Conservation (phyloP, 257 asterid species). For the Gardenia jasminoides region DNA sequence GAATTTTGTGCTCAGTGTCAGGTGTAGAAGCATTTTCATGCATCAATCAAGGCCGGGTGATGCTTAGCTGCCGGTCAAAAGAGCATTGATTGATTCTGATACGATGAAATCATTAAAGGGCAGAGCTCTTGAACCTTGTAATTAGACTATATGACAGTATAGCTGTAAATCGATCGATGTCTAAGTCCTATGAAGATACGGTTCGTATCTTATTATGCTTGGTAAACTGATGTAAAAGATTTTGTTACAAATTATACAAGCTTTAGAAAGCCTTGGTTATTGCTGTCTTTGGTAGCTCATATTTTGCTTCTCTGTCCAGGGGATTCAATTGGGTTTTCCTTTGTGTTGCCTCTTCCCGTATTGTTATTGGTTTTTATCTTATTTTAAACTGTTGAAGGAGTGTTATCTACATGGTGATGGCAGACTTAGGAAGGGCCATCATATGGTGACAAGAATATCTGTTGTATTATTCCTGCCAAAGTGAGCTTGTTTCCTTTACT, state of each 20-base stretch:
- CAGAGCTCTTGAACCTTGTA: constrained; percentile 18
- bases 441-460: too few relatives aligned
- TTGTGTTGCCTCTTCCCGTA: too few relatives aligned
- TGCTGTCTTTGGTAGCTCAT: too few relatives aligned
- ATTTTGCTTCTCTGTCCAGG: too few relatives aligned
- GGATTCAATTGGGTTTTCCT: too few relatives aligned
- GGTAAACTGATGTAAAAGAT: not conserved
- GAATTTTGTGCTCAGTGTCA: constrained; percentile 2
- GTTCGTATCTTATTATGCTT: not conserved
- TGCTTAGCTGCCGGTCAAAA: not conserved
- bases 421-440: too few relatives aligned
- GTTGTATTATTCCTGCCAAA: too few relatives aligned
- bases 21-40: constrained; percentile 3
- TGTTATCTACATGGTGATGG: too few relatives aligned
- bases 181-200: not conserved
- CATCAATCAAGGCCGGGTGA: constrained; percentile 3
- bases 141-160: constrained; percentile 4
- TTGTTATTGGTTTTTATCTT: too few relatives aligned
- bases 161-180: not conserved
- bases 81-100: constrained; percentile 4
- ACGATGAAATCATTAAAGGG: constrained; percentile 6
- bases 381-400: too few relatives aligned
- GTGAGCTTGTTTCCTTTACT: too few relatives aligned
- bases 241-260: not conserved
- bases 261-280: not conserved